phyloP scores from a whole-genome alignment of 164 flowering plant genomes.

The grape (Vitis vinifera) region ASM3070453v1 NC_081806.1:14726001-14726500 shows the following conservation, averaged over 20 bases:
- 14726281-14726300: constrained; percentile 55
- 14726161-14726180: no score
- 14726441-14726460: constrained; percentile 52
- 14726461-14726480: constrained; percentile 19
- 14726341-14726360: constrained; percentile 72
- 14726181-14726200: no score
- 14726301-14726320: constrained; percentile 64
- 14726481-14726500: constrained; percentile 13
- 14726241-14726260: constrained; percentile 69
- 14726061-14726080: no score
- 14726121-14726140: no score
- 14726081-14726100: no score
- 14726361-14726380: constrained; percentile 64
- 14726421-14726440: constrained; percentile 48
- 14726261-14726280: constrained; percentile 75
- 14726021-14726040: no score
- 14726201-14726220: not conserved
- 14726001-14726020: no score
- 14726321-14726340: constrained; percentile 93
- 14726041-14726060: no score
- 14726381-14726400: constrained; percentile 57
- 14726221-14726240: not conserved
- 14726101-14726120: no score
- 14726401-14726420: constrained; percentile 26
- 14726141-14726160: no score